Evolutionary conservation across 2,329 filamentous ascomycete genomes (phyloP).

Genomic region (Ophiostoma sp.): DNA sequence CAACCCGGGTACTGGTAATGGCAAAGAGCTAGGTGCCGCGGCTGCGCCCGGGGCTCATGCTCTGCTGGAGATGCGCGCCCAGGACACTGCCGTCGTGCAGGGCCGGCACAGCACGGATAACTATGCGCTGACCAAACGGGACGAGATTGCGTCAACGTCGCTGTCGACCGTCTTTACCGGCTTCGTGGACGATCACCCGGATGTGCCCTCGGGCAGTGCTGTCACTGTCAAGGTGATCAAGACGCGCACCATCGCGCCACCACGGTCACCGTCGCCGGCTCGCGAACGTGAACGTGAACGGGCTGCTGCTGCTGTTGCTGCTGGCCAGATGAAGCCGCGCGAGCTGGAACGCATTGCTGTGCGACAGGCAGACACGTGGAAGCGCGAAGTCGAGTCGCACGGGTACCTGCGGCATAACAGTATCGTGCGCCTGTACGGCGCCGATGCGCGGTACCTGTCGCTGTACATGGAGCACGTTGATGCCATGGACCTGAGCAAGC

Average conservation of each 20-base stretch:
- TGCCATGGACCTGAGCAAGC: conserved; percentile 48
- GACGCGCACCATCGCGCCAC: conserved; percentile 39
- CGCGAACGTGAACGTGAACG: conserved; percentile 18
- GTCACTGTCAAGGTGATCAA: conserved; percentile 59
- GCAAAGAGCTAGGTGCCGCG: conserved; percentile 40
- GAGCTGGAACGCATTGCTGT: conserved; percentile 52
- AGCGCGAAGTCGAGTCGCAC: conserved; percentile 53
- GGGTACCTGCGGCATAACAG: conserved; percentile 51
- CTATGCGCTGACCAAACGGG: conserved; percentile 51
- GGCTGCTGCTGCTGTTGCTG: conserved; percentile 31
- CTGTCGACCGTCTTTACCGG: conserved; percentile 53
- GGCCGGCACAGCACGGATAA: conserved; percentile 48
- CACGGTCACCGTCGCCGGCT: not conserved
- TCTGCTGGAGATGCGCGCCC: conserved; percentile 46
- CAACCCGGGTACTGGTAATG: conserved; percentile 37
- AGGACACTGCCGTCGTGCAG: conserved; percentile 46
- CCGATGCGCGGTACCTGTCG: conserved; percentile 54
- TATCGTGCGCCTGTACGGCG: conserved; percentile 54
- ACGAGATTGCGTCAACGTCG: conserved; percentile 51
- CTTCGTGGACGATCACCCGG: conserved; percentile 41
- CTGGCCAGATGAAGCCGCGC: conserved; percentile 41
- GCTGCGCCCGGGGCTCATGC: conserved; percentile 42
- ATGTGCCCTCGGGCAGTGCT: conserved; percentile 45
- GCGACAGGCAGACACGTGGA: conserved; percentile 55
- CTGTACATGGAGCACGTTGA: conserved; percentile 59